A percentile compares a stretch with the other conserved stretches of the same genome.
phyloP scores from a whole-genome alignment of 2,329 filamentous ascomycete genomes.

The Aspergillus hiratsukae region DNA sequence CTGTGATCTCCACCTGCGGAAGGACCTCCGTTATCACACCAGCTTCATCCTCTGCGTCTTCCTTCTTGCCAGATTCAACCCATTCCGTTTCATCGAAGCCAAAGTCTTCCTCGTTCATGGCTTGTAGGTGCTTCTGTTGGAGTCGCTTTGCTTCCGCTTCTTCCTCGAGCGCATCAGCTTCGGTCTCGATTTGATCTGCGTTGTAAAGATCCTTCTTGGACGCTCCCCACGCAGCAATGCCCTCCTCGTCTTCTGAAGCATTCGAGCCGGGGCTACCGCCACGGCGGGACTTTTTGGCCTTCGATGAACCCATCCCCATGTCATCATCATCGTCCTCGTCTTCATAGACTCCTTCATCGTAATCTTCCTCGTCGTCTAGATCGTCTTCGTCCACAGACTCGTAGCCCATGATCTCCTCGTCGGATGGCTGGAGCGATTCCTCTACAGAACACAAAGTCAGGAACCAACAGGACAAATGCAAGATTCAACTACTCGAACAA shows the following conservation, averaged over 20 bases:
- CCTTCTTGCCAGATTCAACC: slow-evolving; percentile 54
- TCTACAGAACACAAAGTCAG: slow-evolving; percentile 39
- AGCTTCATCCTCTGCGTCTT: slow-evolving; percentile 43
- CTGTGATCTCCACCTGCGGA: slow-evolving; percentile 74
- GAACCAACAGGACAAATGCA: not conserved
- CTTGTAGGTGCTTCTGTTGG: slow-evolving; percentile 84
- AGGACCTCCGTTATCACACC: slow-evolving; percentile 80
- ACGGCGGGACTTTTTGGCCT: slow-evolving; percentile 16
- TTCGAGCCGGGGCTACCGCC: slow-evolving; percentile 19
- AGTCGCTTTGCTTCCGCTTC: slow-evolving; percentile 83
- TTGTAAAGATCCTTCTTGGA: slow-evolving; percentile 91
- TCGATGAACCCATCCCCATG: slow-evolving; percentile 12
- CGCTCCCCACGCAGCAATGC: slow-evolving; percentile 74
- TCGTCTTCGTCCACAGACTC: slow-evolving; percentile 47
- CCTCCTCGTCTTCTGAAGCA: slow-evolving; percentile 43
- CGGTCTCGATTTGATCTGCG: slow-evolving; percentile 69
- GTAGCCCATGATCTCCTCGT: slow-evolving; percentile 59
- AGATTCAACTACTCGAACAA: slow-evolving; percentile 7
- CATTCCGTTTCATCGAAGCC: slow-evolving; percentile 88
- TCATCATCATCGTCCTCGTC: slow-evolving; percentile 33
- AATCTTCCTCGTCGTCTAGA: slow-evolving; percentile 32
- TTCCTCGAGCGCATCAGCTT: slow-evolving; percentile 78
- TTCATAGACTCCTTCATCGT: slow-evolving; percentile 45
- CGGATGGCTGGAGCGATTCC: slow-evolving; percentile 53
- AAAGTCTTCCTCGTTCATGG: slow-evolving; percentile 89